These are phyloP conservation scores for Allantophomopsis cytisporea DNA, from an alignment of 2,329 filamentous ascomycete species.

Conservation along the genomic window DNA sequence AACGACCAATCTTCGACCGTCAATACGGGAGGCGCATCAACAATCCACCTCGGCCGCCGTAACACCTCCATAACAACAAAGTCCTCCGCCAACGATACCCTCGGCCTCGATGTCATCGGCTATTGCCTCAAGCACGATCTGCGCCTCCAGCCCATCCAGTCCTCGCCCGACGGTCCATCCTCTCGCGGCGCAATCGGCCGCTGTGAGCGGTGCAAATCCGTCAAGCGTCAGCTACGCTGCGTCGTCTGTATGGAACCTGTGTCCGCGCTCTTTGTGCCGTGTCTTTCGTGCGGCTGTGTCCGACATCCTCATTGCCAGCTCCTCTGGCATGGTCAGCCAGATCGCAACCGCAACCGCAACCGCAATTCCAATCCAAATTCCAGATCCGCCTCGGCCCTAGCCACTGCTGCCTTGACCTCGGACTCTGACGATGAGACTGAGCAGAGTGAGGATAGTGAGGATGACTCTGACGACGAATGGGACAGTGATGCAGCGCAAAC, in stretches of 20 bases:
- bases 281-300: slow-evolving; percentile 48
- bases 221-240: slow-evolving; percentile 43
- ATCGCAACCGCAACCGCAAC: no score
- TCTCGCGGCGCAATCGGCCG: slow-evolving; percentile 32
- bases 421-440: background rate
- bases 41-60: slow-evolving; percentile 42
- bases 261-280: slow-evolving; percentile 44
- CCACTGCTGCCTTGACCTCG: no score
- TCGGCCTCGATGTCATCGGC: slow-evolving; percentile 48
- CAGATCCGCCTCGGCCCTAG: no score
- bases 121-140: slow-evolving; percentile 49
- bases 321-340: background rate
- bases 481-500: slow-evolving; percentile 19
- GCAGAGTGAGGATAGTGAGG: background rate
- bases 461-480: background rate
- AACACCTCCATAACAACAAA: slow-evolving; percentile 35
- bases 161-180: slow-evolving; percentile 12
- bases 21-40: slow-evolving; percentile 21
- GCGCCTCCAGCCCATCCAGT: slow-evolving; percentile 42
- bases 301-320: slow-evolving; percentile 41
- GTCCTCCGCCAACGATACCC: slow-evolving; percentile 25
- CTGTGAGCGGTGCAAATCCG: slow-evolving; percentile 33
- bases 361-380: no score
- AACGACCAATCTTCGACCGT: slow-evolving; percentile 10
- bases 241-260: slow-evolving; percentile 50